phyloP scores from a whole-genome alignment of 2,329 filamentous ascomycete genomes.

The Ceratocystis cacaofunesta region DNA sequence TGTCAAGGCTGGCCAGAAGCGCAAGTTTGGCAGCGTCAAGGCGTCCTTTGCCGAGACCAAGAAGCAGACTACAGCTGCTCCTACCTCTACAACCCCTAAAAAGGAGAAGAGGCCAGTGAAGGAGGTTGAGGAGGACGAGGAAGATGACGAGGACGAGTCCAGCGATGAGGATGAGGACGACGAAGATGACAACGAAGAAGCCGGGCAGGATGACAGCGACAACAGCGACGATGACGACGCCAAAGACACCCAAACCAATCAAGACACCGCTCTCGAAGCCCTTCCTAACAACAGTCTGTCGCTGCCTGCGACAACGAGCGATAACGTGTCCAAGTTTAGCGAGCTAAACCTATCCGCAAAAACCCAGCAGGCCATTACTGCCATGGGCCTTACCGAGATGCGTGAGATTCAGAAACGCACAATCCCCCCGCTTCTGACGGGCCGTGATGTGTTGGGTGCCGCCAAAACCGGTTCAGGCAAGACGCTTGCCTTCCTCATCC shows the following conservation, averaged over 20 bases:
- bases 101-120: conserved; percentile 24
- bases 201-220: conserved; percentile 6
- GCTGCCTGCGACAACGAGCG: conserved; percentile 41
- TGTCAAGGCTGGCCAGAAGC: conserved; percentile 23
- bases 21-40: conserved; percentile 26
- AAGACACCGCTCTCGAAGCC: conserved; percentile 24
- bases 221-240: conserved; percentile 16
- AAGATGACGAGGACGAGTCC: conserved; percentile 19
- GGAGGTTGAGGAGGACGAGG: conserved; percentile 15
- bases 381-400: conserved; percentile 92
- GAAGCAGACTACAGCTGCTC: conserved; percentile 17
- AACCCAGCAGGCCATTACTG: conserved; percentile 72
- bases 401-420: conserved; percentile 82
- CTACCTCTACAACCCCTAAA: conserved; percentile 21
- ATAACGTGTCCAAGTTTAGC: conserved; percentile 54
- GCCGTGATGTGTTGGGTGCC: conserved; percentile 82
- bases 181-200: conserved; percentile 19
- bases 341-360: conserved; percentile 77
- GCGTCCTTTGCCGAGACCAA: conserved; percentile 19
- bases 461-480: conserved; percentile 96
- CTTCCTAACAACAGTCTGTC: conserved; percentile 30
- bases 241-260: conserved; percentile 19
- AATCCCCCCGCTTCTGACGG: conserved; percentile 77
- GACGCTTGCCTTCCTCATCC: conserved; percentile 86
- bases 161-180: conserved; percentile 19